Base-by-base conservation (phyloP, 2,329 filamentous ascomycete species). In the Penicillium rolfsii region DNA sequence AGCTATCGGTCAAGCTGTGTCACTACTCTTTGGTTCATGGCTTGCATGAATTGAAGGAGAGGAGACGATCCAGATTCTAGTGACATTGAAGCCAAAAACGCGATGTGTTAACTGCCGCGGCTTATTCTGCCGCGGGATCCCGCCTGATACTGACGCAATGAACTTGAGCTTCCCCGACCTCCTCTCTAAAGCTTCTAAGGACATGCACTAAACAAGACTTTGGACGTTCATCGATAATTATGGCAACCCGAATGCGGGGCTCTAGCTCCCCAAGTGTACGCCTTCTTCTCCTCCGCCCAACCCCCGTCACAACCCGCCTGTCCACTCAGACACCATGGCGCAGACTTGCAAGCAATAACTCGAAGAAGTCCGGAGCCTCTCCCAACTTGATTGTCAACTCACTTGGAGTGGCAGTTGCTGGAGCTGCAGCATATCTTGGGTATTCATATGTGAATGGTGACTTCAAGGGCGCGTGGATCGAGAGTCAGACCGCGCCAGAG, bases 41-140 rank as follows among this genome's bases (percentile, higher is more conserved):
- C 61, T 61, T 24, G 58, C 24, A 46, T 22, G n/a, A n/a, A 22
- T 41, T 45, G 45, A 56, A 16, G 33, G 35, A 22, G 56, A 56
- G 52, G 30, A 40, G 22, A 35, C 28, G n/a, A 48, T 38, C 49
- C 33, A 8, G 36, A 50, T 41, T 49, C 35, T n/a, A 33, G 33
- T 7, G 30, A 57, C 57, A 16, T 41, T 49, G 52, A 55, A 41
- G 43, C 46, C 28, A 54, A 60, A 58, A 57, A 49, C 64, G 63
- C 52, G 55, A 68, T 60, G 59, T 68, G 67, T 55, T 64, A 57
- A 67, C 62, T 67, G 60, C 59, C 48, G 60, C 64, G 66, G 63
- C 66, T 61, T 67, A 73, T 77, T 77, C 73, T 77, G 75, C 75
- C 75, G 52, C 45, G 33, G 30, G 45, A 52, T 56, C 68, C 73